Base-by-base conservation (phyloP, 805 yeast genomes). In the Torulaspora quercuum region DNA sequence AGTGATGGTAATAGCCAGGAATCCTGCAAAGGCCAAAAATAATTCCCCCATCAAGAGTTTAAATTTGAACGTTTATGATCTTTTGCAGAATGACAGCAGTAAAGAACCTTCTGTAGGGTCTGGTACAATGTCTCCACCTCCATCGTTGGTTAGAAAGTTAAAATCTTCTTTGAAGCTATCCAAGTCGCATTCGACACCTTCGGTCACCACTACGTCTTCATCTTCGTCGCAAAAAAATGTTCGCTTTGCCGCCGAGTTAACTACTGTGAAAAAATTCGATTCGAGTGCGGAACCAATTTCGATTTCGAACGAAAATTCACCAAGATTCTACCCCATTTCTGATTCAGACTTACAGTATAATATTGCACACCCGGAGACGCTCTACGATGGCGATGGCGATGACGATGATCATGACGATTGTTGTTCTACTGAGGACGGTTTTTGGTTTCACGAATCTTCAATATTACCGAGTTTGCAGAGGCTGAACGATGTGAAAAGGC, bases 231-330 rank as follows among this genome's bases (percentile, higher is more conserved):
- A 67, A 8, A 80, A 78, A 54, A 72, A 76, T 6, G 88, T 81
- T 26, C 64, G 85, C 36, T 81, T 81, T 57, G 83, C 86, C 1
- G 56, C 73, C 5, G 65, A 74, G 33, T 63, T 80, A 40, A 79
- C 76, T 35, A 76, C 76, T 25, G 72, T 82, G 38, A 80, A 80
- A 56, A 73, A 75, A 50, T 81, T 82, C 53, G 76, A 77, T 48
- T 78, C 78, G 27, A 57, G 61, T 17, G 80, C 75, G 33, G 74
- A 73, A 44, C 87, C 88, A 19, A 67, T 70, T 7, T 71, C 82
- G 2, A 82, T 80, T n/a, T 77, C 83, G 0, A 63, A 68, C 33
- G 76, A 75, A 27, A 70, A 68, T 45, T 70, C 82, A 1, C 63
- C 63, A 5, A 48, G 42, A 1, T 27, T 46, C 20, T 44, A 49